Base-by-base conservation (phyloP, 306 rosid species). In the Vigna angularis region DNA sequence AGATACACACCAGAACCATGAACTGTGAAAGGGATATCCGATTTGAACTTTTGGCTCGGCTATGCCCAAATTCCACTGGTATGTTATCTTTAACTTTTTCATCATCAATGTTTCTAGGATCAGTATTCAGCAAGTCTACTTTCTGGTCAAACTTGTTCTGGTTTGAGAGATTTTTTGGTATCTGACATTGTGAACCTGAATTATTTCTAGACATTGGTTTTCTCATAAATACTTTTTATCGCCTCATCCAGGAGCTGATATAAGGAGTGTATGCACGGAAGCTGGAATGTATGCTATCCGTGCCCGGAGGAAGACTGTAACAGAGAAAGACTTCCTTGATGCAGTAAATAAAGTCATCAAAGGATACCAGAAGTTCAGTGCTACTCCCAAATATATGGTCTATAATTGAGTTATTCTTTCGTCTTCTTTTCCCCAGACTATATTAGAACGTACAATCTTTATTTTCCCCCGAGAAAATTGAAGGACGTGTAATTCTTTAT, bases 271-370 rank as follows among this genome's bases (percentile, higher is more conserved):
- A 0, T 96, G 99, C 89, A 96, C 99, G 0, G 99, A 96, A 85
- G 99, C 99, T 11, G 99, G 99, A 75, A 96, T 96, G 99, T 96
- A 82, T 74, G 99, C 99, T 16, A 96, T 96, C 83, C 97, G 99
- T 16, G 99, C 98, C 55, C 85, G 98, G 76, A 93, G 99, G 86
- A 96, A 96, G 90, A 96, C 98, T 0, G 99, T 93, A 75, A 96
- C 99, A 0, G 99, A 96, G 89, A 96, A 96, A 70, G 99, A 96
- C 74, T 96, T 96, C 87, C 97, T 96, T 1, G 99, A 96, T 82
- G 99, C 99, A 2, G 99, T 96, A 53, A 96, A 96, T 75, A 96
- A 96, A 81, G 99, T 96, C 78, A 96, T 96, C 74, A 96, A 96
- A 78, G 99, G 99, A 30, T 96, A 96, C 83, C 99, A 96, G 64